Evolutionary conservation across 257 asterid species (phyloP).

Genomic region (Gardenia jasminoides): DNA sequence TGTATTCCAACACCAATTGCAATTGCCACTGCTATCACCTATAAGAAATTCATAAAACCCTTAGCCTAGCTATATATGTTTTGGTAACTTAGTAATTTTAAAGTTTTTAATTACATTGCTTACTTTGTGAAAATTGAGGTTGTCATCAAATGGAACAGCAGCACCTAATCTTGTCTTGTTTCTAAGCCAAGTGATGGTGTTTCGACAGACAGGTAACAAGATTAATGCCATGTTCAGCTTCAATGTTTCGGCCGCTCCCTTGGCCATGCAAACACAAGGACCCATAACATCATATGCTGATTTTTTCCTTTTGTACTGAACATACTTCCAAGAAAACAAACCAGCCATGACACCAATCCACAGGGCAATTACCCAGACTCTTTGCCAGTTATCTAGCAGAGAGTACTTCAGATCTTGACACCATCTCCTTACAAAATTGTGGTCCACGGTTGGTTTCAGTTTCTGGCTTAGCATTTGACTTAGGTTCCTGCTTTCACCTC

Average conservation of each 20-base stretch:
- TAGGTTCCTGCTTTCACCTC: slow-evolving; percentile 68
- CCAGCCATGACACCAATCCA: slow-evolving; percentile 93
- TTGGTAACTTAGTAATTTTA: not conserved
- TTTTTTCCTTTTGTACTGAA: slow-evolving; percentile 55
- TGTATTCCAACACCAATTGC: slow-evolving; percentile 76
- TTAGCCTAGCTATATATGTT: not conserved
- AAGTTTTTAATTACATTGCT: not conserved
- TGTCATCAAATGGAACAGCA: slow-evolving; percentile 82
- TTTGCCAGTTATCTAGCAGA: slow-evolving; percentile 78
- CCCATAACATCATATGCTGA: slow-evolving; percentile 70
- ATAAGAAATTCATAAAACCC: not conserved
- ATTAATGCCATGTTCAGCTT: slow-evolving; percentile 94
- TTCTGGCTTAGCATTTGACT: slow-evolving; percentile 67
- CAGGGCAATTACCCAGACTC: slow-evolving; percentile 80
- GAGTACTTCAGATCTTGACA: slow-evolving; percentile 59
- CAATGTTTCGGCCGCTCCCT: slow-evolving; percentile 95
- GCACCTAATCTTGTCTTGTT: slow-evolving; percentile 64
- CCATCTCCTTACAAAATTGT: slow-evolving; percentile 40
- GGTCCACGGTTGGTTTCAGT: slow-evolving; percentile 61
- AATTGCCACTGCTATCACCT: slow-evolving; percentile 72
- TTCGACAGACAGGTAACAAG: slow-evolving; percentile 78
- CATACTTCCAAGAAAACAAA: slow-evolving; percentile 68
- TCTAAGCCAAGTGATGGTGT: slow-evolving; percentile 92
- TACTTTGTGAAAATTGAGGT: slow-evolving; percentile 80
- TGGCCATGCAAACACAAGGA: slow-evolving; percentile 80